Evolutionary conservation across 1,139 yeast species (phyloP).

Genomic region (Sugiyamaella paludigena): DNA sequence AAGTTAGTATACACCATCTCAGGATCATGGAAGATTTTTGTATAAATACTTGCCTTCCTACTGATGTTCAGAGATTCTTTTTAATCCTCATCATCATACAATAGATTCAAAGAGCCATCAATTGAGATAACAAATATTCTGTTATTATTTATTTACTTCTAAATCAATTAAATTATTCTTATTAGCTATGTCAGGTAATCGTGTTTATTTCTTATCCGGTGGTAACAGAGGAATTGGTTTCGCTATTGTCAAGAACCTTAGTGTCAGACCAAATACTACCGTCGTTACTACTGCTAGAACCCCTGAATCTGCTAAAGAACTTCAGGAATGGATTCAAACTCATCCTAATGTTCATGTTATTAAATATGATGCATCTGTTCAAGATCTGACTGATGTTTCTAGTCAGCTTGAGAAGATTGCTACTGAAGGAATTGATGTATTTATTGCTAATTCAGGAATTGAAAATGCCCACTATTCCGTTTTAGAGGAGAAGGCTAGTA

Average conservation of each 20-base stretch:
- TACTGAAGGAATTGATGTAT: conserved; percentile 6
- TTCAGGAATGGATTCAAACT: neutral
- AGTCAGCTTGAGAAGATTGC: conserved; percentile 25
- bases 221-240: conserved; percentile 19
- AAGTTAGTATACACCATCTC: too few relatives aligned
- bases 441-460: conserved; percentile 12
- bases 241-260: conserved; percentile 7
- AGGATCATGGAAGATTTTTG: too few relatives aligned
- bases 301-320: conserved; percentile 9
- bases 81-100: too few relatives aligned
- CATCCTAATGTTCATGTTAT: conserved; percentile 11
- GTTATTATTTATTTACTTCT: too few relatives aligned
- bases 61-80: too few relatives aligned
- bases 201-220: conserved; percentile 17
- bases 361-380: conserved; percentile 3
- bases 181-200: too few relatives aligned
- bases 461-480: neutral
- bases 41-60: too few relatives aligned
- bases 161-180: too few relatives aligned
- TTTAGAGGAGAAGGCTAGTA: neutral
- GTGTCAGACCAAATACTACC: conserved; percentile 1
- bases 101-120: too few relatives aligned
- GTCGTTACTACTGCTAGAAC: conserved; percentile 15
- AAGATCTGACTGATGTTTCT: conserved; percentile 7
- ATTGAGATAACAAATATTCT: too few relatives aligned